phyloP scores from a whole-genome alignment of 2,329 filamentous ascomycete genomes.

The Peltaster fructicola region DNA sequence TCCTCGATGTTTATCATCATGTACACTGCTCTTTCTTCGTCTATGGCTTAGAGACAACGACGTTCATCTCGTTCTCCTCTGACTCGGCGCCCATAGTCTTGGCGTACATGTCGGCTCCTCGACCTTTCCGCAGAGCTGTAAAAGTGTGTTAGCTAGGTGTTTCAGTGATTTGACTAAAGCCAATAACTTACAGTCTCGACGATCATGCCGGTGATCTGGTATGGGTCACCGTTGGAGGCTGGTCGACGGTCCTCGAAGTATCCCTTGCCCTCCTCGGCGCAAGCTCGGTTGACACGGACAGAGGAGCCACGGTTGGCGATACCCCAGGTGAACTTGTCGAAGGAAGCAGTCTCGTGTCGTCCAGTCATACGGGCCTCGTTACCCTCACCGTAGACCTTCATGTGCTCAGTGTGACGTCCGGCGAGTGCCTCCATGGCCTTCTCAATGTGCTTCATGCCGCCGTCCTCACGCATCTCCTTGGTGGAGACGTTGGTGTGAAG shows the following conservation, averaged over 20 bases:
- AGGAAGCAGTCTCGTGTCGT: slow-evolving; percentile 80
- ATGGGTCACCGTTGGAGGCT: slow-evolving; percentile 74
- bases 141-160: slow-evolving; percentile 1
- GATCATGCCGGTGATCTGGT: slow-evolving; percentile 68
- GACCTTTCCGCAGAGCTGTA: slow-evolving; percentile 29
- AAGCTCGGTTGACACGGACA: slow-evolving; percentile 78
- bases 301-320: slow-evolving; percentile 91
- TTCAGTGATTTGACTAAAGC: neutral
- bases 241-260: slow-evolving; percentile 62
- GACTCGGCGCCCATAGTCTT: slow-evolving; percentile 20
- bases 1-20: no score
- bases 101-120: slow-evolving; percentile 28
- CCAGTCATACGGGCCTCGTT: slow-evolving; percentile 91
- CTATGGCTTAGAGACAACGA: slow-evolving; percentile 17
- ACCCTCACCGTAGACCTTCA: slow-evolving; percentile 86
- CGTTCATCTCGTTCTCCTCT: slow-evolving; percentile 20
- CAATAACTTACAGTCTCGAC: slow-evolving; percentile 44
- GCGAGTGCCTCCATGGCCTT: slow-evolving; percentile 43
- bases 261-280: slow-evolving; percentile 73
- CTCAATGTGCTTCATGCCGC: slow-evolving; percentile 92
- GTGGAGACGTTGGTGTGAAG: slow-evolving; percentile 91
- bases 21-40: slow-evolving; percentile 3
- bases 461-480: slow-evolving; percentile 70
- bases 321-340: slow-evolving; percentile 85
- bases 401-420: slow-evolving; percentile 37